These are phyloP conservation scores for Noccaea bulbosa DNA, from an alignment of 345 rosid genomes.

Conservation along the genomic window DNA sequence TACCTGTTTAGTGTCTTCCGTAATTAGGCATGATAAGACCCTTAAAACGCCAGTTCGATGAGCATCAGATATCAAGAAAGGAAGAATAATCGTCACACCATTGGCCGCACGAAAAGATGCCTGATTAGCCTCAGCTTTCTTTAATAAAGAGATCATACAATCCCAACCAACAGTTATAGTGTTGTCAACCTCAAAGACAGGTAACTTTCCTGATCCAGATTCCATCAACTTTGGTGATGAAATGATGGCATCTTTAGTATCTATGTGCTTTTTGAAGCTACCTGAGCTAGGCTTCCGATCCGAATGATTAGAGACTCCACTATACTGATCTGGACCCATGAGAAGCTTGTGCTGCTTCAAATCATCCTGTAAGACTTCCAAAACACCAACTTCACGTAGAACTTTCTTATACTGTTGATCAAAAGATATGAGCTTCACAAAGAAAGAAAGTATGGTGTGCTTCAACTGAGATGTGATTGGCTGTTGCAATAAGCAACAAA, in stretches of 20 bases:
- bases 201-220: constrained; percentile 75
- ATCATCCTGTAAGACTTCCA: constrained; percentile 94
- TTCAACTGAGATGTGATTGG: constrained; percentile 86
- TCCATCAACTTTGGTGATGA: constrained; percentile 91
- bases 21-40: constrained; percentile 87
- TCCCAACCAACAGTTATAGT: constrained; percentile 93
- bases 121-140: constrained; percentile 94
- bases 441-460: constrained; percentile 91
- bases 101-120: constrained; percentile 85
- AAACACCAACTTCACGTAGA: constrained; percentile 94
- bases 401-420: constrained; percentile 99
- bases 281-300: constrained; percentile 75
- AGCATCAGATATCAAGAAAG: constrained; percentile 75
- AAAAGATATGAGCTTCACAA: constrained; percentile 93
- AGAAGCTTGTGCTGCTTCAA: constrained; percentile 93
- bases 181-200: constrained; percentile 85
- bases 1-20: constrained; percentile 91
- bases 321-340: constrained; percentile 66
- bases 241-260: constrained; percentile 79
- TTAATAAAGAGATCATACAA: constrained; percentile 85
- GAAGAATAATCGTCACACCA: constrained; percentile 84
- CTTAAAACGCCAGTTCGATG: constrained; percentile 95
- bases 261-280: constrained; percentile 86
- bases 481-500: constrained; percentile 98
- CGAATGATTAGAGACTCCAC: constrained; percentile 48